Base-by-base conservation (phyloP, 2,329 filamentous ascomycete genomes). In the Moelleriella libera region DNA sequence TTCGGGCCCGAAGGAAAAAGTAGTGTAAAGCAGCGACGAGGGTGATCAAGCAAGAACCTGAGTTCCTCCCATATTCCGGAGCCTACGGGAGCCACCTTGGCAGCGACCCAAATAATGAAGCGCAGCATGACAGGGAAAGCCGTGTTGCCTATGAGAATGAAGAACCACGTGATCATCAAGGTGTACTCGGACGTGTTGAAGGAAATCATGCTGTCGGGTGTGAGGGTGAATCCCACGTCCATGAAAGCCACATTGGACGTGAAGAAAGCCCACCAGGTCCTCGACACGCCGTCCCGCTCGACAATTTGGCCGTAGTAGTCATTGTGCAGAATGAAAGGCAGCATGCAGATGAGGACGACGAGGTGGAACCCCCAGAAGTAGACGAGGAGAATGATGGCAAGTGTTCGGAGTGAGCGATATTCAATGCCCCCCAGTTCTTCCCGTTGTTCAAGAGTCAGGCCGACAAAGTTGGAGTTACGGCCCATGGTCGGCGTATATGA, bases 391-490 rank as follows among this genome's bases (percentile, higher is more conserved):
- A 97, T 80, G 30, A 87, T 61, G 1, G 86, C 85, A 44, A 98
- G 68, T 2, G 88, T 87, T 63, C 95, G 94, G 50, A 98, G 63
- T 0, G 90, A 86, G 5, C 92, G 83, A 59, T 98, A 98, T 63
- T 98, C 92, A 52, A 98, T 95, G 21, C 92, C 92, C 9, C 92
- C 92, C 2, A 98, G 69, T 63, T 98, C 92, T 60, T 98, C 89
- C 54, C 92, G 79, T 64, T 98, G 88, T 53, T 92, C 88, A 54
- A 94, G 84, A 0, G 84, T 86, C 53, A 98, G 65, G 54, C 89
- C 87, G 10, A 92, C 75, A 58, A 97, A 98, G 39, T 86, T 83
- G 9, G 90, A 97, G 62, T 98, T 98, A 52, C 92, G 81, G 29
- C 85, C 90, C 47, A 96, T 77, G 0, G 92, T 98, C 2, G 92